phyloP scores from a whole-genome alignment of 192 early-diverging fungal genomes.

The Backusella westeae region DNA sequence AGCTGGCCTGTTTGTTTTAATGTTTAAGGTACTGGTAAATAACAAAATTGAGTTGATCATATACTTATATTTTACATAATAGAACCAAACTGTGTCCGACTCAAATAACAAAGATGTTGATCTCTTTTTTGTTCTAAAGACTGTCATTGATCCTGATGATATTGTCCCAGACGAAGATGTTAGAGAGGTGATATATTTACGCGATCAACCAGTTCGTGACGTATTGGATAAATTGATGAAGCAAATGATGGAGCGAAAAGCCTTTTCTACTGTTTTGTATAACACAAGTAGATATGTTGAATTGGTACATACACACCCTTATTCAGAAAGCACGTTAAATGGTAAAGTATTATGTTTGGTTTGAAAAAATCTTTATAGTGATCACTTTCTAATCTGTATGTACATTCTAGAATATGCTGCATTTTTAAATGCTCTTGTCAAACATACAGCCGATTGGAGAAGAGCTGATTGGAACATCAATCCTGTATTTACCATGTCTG shows the following conservation, averaged over 20 bases:
- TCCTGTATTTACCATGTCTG: constrained; percentile 46
- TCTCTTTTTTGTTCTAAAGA: constrained; percentile 50
- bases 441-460: constrained; percentile 34
- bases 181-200: constrained; percentile 37
- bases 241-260: constrained; percentile 43
- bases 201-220: constrained; percentile 57
- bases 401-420: constrained; percentile 29
- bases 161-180: constrained; percentile 41
- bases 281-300: constrained; percentile 54
- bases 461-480: constrained; percentile 50
- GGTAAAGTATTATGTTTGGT: constrained; percentile 23
- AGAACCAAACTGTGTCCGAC: constrained; percentile 39
- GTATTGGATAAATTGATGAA: constrained; percentile 56
- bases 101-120: constrained; percentile 47
- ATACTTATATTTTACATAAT: not conserved
- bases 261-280: constrained; percentile 52
- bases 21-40: constrained; percentile 50
- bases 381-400: not conserved
- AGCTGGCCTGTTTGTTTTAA: constrained; percentile 59
- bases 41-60: not conserved
- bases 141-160: constrained; percentile 48
- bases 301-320: constrained; percentile 47
- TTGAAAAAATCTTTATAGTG: too few species aligned
- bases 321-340: constrained; percentile 40
- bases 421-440: constrained; percentile 31